Percentiles rank a stretch among this genome's conserved stretches.
Evolutionary conservation across 2,329 filamentous ascomycete genomes (phyloP).

Genomic region (Cladobotryum mycophilum): DNA sequence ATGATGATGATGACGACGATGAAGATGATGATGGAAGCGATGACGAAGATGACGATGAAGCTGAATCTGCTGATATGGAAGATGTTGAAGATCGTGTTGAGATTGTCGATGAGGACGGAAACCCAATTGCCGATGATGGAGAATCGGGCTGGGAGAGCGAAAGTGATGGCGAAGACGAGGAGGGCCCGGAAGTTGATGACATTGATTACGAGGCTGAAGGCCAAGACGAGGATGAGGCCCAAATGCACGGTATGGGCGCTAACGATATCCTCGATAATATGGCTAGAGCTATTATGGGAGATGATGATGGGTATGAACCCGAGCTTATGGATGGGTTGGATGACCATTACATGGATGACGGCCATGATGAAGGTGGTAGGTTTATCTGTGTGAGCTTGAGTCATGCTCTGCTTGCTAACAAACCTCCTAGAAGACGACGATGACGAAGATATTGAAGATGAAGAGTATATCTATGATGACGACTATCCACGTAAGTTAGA

Average conservation of each 20-base stretch:
- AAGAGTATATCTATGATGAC: conserved; percentile 56
- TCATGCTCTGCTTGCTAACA: conserved; percentile 8
- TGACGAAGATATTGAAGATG: conserved; percentile 66
- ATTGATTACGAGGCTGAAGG: conserved; percentile 50
- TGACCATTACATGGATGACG: conserved; percentile 48
- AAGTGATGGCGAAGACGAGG: conserved; percentile 49
- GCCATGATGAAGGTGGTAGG: conserved; percentile 54
- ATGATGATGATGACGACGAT: conserved; percentile 60
- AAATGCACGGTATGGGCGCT: conserved; percentile 39
- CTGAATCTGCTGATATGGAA: conserved; percentile 39
- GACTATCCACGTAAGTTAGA: conserved; percentile 48
- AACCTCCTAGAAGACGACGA: conserved; percentile 41
- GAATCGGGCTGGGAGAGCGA: conserved; percentile 57
- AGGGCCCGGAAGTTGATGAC: conserved; percentile 46
- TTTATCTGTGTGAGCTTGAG: background rate
- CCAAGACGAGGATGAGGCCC: conserved; percentile 50
- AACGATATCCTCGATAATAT: conserved; percentile 45
- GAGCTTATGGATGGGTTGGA: conserved; percentile 47
- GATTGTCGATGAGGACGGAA: conserved; percentile 58
- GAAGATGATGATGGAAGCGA: conserved; percentile 52
- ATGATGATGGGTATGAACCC: conserved; percentile 45
- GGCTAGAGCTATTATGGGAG: conserved; percentile 48
- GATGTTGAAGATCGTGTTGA: conserved; percentile 49
- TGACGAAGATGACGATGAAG: conserved; percentile 43
- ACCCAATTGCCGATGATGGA: conserved; percentile 53